phyloP scores from a whole-genome alignment of 169 alveolate species.

The Ichthyophthirius multifiliis region DNA sequence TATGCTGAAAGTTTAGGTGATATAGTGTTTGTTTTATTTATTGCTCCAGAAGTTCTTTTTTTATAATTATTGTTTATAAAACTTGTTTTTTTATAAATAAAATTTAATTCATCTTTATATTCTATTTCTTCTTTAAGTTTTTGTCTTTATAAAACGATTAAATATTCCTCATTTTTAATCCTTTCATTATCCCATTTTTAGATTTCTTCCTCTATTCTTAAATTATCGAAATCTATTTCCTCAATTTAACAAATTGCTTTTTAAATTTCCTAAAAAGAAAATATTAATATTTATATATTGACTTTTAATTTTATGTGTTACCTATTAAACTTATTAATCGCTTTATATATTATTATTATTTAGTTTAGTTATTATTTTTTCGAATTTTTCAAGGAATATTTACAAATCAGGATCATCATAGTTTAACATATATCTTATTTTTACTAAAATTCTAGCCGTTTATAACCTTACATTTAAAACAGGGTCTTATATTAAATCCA shows the following conservation, averaged over 20 bases:
- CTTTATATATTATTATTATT: neutral
- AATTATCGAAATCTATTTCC: neutral
- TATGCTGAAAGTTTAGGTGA: too few species aligned
- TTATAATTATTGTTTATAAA: neutral
- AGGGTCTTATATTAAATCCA: neutral
- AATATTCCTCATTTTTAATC: neutral
- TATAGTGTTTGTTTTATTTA: too few species aligned
- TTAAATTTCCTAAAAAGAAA: neutral
- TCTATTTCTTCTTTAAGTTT: neutral
- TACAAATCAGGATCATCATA: neutral
- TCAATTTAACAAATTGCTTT: neutral
- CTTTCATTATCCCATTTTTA: neutral
- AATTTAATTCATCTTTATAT: neutral
- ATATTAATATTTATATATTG: neutral
- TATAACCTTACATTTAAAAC: neutral
- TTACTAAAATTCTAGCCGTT: neutral
- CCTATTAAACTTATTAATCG: neutral
- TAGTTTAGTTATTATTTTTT: neutral
- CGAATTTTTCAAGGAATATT: neutral
- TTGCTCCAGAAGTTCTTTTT: neutral
- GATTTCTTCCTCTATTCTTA: neutral
- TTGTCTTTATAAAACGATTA: neutral
- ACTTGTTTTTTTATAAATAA: neutral
- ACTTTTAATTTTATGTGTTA: neutral
- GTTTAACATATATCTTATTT: slow-evolving; percentile 2